These are phyloP conservation scores for Cryptomeria japonica DNA, from an alignment of 75 land plant species.

Conservation along the genomic window DNA sequence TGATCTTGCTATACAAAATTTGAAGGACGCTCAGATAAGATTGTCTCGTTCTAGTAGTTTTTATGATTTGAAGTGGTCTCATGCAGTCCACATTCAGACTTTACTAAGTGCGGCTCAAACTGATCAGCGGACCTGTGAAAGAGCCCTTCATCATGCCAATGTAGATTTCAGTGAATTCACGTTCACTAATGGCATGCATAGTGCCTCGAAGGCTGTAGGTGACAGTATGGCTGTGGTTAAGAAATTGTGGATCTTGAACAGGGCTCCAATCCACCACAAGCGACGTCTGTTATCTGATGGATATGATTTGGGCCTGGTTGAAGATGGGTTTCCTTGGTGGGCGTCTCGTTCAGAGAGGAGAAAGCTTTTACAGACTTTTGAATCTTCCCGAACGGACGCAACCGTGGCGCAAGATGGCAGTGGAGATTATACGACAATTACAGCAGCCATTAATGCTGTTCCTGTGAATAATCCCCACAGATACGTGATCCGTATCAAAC, in stretches of 20 bases:
- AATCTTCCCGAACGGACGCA: constrained; percentile 7
- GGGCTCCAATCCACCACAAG: background rate
- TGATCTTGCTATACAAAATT: background rate
- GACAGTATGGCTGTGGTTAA: constrained; percentile 41
- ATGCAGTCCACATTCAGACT: constrained; percentile 21
- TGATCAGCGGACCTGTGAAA: constrained; percentile 53
- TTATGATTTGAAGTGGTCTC: background rate
- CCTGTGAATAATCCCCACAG: constrained; percentile 24
- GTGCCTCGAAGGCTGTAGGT: constrained; percentile 29
- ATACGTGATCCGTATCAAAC: constrained; percentile 40
- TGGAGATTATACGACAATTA: constrained; percentile 37
- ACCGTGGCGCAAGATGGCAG: constrained; percentile 56
- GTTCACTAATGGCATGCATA: background rate
- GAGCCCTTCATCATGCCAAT: constrained; percentile 16
- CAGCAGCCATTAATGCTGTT: constrained; percentile 36
- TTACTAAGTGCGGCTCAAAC: constrained; percentile 61
- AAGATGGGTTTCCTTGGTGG: constrained; percentile 19
- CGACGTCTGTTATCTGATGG: background rate
- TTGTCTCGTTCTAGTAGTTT: no score
- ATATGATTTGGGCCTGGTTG: background rate
- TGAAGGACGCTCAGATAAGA: background rate
- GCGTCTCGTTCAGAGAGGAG: background rate
- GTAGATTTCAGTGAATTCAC: background rate
- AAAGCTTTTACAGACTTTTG: background rate
- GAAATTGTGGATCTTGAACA: constrained; percentile 26